These are phyloP conservation scores for Acanthamoeba rhysodes DNA, from an alignment of 208 protist genomes.

Conservation along the genomic window DNA sequence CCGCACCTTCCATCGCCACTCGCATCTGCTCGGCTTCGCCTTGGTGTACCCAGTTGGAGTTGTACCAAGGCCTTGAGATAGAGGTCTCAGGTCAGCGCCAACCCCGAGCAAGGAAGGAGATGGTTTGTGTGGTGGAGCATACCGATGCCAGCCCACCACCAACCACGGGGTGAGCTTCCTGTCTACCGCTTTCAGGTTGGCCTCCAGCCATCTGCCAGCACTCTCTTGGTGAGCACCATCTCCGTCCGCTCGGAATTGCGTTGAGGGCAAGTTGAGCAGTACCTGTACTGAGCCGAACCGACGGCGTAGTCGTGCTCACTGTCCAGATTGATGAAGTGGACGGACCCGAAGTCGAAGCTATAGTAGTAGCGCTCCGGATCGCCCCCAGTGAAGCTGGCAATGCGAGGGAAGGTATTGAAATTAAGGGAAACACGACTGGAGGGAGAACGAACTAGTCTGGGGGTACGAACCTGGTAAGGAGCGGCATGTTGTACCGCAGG, in stretches of 20 bases:
- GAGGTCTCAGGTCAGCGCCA: too few species aligned
- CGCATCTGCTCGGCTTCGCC: not conserved
- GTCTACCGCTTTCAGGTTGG: not conserved
- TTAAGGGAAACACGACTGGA: not conserved
- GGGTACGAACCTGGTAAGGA: not conserved
- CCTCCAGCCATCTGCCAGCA: slow-evolving; percentile 33
- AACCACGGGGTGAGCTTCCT: not conserved
- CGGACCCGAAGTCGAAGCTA: slow-evolving; percentile 62
- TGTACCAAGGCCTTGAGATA: slow-evolving; percentile 1
- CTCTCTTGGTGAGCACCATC: not conserved
- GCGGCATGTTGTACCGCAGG: slow-evolving; percentile 30
- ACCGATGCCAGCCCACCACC: not conserved
- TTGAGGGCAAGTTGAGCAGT: too few species aligned
- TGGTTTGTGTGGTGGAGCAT: not conserved
- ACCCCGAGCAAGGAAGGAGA: not conserved
- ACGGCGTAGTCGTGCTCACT: not conserved
- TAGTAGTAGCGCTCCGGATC: not conserved
- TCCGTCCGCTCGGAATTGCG: not conserved
- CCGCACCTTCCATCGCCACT: not conserved
- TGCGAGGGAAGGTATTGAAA: not conserved
- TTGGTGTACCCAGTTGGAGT: slow-evolving; percentile 36
- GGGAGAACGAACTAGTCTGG: not conserved
- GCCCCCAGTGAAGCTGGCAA: not conserved
- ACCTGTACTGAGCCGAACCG: not conserved
- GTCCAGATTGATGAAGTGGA: slow-evolving; percentile 46